Evolutionary conservation across 192 early-diverging fungal species (phyloP).

Genomic region (Umbelopsis sp.): DNA sequence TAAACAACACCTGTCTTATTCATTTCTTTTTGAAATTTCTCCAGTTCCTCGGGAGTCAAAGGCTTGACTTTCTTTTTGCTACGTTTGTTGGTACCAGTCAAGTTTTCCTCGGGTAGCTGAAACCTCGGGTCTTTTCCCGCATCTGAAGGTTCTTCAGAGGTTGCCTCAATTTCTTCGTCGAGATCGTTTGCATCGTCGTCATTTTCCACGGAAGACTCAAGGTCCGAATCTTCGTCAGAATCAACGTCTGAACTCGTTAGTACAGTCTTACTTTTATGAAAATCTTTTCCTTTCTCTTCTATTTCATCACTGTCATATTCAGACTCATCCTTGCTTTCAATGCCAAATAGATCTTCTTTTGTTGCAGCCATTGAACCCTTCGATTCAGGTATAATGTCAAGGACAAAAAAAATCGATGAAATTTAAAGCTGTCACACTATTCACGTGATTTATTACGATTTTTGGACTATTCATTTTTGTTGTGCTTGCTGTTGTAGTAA

Average conservation of each 20-base stretch:
- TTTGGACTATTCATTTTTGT: neutral
- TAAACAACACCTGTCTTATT: slow-evolving; percentile 89
- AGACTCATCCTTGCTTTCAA: slow-evolving; percentile 28
- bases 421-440: neutral
- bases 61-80: slow-evolving; percentile 60
- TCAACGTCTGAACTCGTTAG: slow-evolving; percentile 17
- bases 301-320: slow-evolving; percentile 29
- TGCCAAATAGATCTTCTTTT: slow-evolving; percentile 35
- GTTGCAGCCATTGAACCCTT: slow-evolving; percentile 6
- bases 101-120: slow-evolving; percentile 21
- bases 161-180: slow-evolving; percentile 34
- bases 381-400: neutral
- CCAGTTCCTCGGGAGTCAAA: slow-evolving; percentile 59
- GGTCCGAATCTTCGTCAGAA: neutral
- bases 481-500: neutral
- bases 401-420: slow-evolving; percentile 1
- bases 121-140: slow-evolving; percentile 29
- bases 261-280: neutral
- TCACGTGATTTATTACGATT: neutral
- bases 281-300: slow-evolving; percentile 27
- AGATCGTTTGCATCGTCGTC: slow-evolving; percentile 31
- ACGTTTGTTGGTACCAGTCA: slow-evolving; percentile 23
- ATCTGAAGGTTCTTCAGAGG: slow-evolving; percentile 25
- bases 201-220: slow-evolving; percentile 10
- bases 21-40: slow-evolving; percentile 65